Evolutionary conservation across 2,329 filamentous ascomycete genomes (phyloP).

Genomic region (Colletotrichum gigasporum): DNA sequence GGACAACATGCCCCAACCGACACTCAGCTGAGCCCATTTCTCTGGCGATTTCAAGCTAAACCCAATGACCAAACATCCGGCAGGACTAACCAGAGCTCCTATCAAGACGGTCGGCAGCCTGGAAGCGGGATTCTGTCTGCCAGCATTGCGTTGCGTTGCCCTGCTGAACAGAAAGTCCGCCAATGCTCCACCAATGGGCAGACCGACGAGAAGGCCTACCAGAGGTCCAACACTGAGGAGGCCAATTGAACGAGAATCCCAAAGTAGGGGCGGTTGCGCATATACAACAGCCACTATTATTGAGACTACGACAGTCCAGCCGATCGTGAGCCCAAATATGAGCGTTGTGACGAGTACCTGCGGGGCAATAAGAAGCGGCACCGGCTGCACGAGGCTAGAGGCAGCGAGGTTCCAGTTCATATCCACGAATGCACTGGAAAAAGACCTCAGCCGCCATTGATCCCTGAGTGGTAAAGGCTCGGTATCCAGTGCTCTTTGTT

Average conservation of each 20-base stretch:
- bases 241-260: constrained; percentile 18
- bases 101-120: constrained; percentile 30
- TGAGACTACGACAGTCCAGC: constrained; percentile 17
- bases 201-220: constrained; percentile 8
- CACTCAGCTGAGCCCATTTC: constrained; percentile 27
- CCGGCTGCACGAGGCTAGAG: background rate
- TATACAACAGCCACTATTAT: constrained; percentile 15
- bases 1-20: constrained; percentile 34
- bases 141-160: background rate
- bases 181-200: constrained; percentile 21
- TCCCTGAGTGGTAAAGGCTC: background rate
- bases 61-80: constrained; percentile 32
- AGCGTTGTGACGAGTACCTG: constrained; percentile 23
- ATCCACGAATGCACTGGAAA: constrained; percentile 12
- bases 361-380: constrained; percentile 9
- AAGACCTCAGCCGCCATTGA: constrained; percentile 22
- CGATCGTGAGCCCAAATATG: constrained; percentile 25
- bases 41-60: constrained; percentile 23
- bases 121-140: constrained; percentile 16
- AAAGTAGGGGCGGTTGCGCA: constrained; percentile 10
- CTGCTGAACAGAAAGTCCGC: constrained; percentile 26
- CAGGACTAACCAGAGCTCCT: constrained; percentile 32
- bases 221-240: constrained; percentile 19
- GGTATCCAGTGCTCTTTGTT: background rate
- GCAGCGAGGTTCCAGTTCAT: constrained; percentile 21